A percentile compares a stretch with the other conserved stretches of the same genome.
phyloP scores from a whole-genome alignment of 768 basidiomycete genomes.

The Hericium rajendrae region DNA sequence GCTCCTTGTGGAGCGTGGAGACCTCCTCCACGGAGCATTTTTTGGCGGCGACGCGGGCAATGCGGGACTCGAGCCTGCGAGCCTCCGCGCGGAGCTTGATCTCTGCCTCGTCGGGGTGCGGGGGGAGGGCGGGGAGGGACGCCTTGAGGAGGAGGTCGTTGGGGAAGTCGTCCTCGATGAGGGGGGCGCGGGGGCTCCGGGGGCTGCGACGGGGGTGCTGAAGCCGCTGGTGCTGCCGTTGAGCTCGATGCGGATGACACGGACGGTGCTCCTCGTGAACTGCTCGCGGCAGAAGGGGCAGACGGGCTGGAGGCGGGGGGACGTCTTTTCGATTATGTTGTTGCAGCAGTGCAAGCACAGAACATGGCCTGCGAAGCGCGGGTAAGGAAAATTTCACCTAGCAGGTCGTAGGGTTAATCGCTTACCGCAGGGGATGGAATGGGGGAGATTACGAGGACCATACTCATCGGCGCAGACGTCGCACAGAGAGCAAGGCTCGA shows the following conservation, averaged over 20 bases:
- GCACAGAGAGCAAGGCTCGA: conserved; percentile 74
- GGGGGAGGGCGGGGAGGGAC: conserved; percentile 15
- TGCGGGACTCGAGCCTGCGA: conserved; percentile 66
- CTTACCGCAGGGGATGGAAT: conserved; percentile 77
- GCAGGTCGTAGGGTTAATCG: conserved; percentile 17
- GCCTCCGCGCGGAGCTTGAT: conserved; percentile 34
- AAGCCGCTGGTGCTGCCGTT: conserved; percentile 43
- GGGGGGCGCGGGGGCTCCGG: conserved; percentile 26
- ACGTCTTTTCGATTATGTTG: conserved; percentile 74
- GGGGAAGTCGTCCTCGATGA: conserved; percentile 36
- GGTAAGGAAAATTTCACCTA: conserved; percentile 18
- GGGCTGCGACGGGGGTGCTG: conserved; percentile 48
- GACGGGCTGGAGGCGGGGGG: conserved; percentile 55
- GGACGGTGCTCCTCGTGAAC: conserved; percentile 56
- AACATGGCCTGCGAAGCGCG: conserved; percentile 53
- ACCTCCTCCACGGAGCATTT: conserved; percentile 87
- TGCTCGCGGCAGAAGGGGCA: conserved; percentile 82
- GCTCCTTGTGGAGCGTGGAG: conserved; percentile 64
- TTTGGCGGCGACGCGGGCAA: conserved; percentile 69
- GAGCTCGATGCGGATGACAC: conserved; percentile 75
- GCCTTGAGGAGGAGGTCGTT: conserved; percentile 25
- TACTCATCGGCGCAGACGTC: conserved; percentile 88
- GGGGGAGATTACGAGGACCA: conserved; percentile 61
- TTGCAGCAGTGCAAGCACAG: conserved; percentile 70
- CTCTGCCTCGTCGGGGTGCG: conserved; percentile 19